Conservation (phyloP, 371 early-diverging fungal species). For the Lichtheimia hyalospora region DNA sequence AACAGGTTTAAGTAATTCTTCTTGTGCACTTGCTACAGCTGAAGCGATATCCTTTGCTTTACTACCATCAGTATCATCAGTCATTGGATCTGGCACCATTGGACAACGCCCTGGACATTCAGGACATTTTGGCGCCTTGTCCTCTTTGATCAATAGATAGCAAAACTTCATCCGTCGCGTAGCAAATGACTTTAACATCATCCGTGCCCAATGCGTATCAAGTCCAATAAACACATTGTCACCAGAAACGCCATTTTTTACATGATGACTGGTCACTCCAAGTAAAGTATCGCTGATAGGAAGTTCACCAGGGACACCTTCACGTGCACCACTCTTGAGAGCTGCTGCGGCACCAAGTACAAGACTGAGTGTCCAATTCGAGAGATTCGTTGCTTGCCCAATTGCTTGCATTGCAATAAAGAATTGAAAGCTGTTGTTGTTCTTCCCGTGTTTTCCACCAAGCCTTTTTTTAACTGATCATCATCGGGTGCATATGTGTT, state of each 20-base stretch:
- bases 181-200: background rate
- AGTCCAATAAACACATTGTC: background rate
- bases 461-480: too few relatives aligned
- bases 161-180: background rate
- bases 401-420: too few relatives aligned
- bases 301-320: background rate
- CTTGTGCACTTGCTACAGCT: too few relatives aligned
- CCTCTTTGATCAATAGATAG: background rate
- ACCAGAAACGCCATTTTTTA: background rate
- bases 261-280: background rate
- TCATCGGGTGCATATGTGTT: too few relatives aligned
- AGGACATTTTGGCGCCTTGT: background rate
- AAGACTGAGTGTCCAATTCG: constrained; percentile 1
- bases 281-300: background rate
- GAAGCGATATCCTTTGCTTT: background rate
- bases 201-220: background rate
- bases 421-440: too few relatives aligned
- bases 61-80: background rate
- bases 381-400: background rate
- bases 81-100: background rate
- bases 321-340: background rate
- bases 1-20: too few relatives aligned
- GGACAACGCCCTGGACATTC: background rate
- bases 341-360: background rate
- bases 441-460: too few relatives aligned